phyloP scores from a whole-genome alignment of 2,329 filamentous ascomycete species.

The Alternaria panax region DNA sequence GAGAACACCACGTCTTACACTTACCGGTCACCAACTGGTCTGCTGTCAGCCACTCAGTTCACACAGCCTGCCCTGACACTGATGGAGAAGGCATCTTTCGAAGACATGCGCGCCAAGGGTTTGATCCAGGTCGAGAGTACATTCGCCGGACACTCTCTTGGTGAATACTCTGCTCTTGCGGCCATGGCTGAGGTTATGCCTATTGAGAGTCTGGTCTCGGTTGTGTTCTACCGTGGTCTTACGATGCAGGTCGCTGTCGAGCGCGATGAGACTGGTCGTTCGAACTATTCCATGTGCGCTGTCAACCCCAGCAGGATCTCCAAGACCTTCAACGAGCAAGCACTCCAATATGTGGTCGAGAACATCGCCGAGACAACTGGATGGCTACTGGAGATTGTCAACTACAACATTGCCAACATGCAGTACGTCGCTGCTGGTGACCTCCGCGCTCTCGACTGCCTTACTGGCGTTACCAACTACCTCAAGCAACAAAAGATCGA shows the following conservation, averaged over 20 bases:
- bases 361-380: constrained; percentile 92
- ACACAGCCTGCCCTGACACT: constrained; percentile 96
- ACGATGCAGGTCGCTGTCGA: constrained; percentile 99
- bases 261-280: constrained; percentile 88
- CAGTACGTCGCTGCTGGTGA: constrained; percentile 74
- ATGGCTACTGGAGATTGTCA: constrained; percentile 98
- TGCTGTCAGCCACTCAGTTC: constrained; percentile 97
- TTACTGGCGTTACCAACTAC: constrained; percentile 87
- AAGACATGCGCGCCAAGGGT: constrained; percentile 98
- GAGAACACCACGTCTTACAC: constrained; percentile 96
- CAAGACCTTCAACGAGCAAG: constrained; percentile 98
- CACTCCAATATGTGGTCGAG: constrained; percentile 94
- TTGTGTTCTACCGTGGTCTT: constrained; percentile 98
- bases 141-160: constrained; percentile 96
- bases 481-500: constrained; percentile 97
- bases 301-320: constrained; percentile 98
- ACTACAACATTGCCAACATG: constrained; percentile 80
- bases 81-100: constrained; percentile 99
- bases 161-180: constrained; percentile 96
- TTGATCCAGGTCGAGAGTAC: constrained; percentile 95
- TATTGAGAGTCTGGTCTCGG: constrained; percentile 97
- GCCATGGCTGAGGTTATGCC: constrained; percentile 98
- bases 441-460: constrained; percentile 69
- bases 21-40: constrained; percentile 91
- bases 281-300: constrained; percentile 99